phyloP scores from a whole-genome alignment of 208 protist species.

The Trypanosoma avium region DNA sequence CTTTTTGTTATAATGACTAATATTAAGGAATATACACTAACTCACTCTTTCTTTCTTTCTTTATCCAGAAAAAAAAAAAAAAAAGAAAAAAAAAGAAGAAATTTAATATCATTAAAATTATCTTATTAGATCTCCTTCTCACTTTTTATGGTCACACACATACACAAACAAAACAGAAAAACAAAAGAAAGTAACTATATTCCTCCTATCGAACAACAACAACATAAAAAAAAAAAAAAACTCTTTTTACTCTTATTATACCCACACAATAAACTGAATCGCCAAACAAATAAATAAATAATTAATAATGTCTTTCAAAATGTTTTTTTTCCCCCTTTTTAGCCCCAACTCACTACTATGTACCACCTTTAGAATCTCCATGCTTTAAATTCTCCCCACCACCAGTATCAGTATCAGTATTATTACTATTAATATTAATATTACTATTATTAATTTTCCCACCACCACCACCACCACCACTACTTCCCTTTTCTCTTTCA shows the following conservation, averaged over 20 bases:
- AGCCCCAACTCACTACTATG: no score
- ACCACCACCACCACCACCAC: background rate
- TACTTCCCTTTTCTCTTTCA: constrained; percentile 34
- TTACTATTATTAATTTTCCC: background rate
- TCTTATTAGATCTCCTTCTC: background rate
- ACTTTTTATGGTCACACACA: constrained; percentile 5
- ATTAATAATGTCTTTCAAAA: no score
- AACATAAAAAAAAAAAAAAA: no score
- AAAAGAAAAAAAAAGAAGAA: constrained; percentile 5
- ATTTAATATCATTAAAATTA: background rate
- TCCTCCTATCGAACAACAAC: no score
- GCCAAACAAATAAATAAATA: no score
- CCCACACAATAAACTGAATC: no score
- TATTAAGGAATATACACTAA: no score
- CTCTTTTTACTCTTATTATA: no score
- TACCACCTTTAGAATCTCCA: no score
- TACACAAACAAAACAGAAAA: background rate
- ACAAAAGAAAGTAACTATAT: background rate
- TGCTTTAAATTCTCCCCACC: no score
- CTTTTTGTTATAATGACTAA: background rate
- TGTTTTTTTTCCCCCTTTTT: background rate
- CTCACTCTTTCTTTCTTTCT: background rate
- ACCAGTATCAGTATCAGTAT: no score
- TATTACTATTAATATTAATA: no score
- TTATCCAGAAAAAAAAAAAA: constrained; percentile 17